Evolutionary conservation across 2,329 filamentous ascomycete species (phyloP), one percentile per base, ranked within the genome.

Genomic region (Penicillium decumbens): DNA sequence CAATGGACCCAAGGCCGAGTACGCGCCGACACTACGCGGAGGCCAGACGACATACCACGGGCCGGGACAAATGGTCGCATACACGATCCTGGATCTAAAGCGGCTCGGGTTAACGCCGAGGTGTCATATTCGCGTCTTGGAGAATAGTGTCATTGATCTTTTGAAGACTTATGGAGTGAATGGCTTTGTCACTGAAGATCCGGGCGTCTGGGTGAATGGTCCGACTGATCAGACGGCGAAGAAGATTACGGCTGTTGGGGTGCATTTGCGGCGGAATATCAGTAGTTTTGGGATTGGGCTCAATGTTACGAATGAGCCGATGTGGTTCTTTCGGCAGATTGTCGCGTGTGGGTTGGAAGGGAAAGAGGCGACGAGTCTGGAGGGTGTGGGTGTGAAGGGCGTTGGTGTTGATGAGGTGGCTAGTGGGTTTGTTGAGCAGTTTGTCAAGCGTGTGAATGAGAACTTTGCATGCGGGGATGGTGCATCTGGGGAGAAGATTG

Each of bases 11-110:
- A 59, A 66, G 24, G 87, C 85, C 3, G 75, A 80, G n/a, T 82
- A 93, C 60, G 71, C 81, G 38, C 78, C 84, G 61, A 86, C 88
- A 12, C 80, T 83, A n/a, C 84, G 93, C 47, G 93, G 93, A 53
- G 93, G 93, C 0, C 83, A 95, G 57, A 91, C 89, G 0, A 97
- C 93, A 2, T 97, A 95, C 74, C 93, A 98, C 67, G 93, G 92
- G 0, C 93, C 92, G 0, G 92, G 92, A 0, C 93, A 98, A 68
- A 73, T 95, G 42, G 88, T 96, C 30, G 82, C 91, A n/a, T 98
- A 95, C 76, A 89, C 92, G 3, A 82, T 96, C 43, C 68, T 95
- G n/a, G 89, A 95, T 68, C 78, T 97, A 49, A 82, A 81, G 47
- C 77, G 80, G 9, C 80, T 89, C 57, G 72, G 74, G 0, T 74